Percentiles rank a stretch among this genome's conserved stretches.
Evolutionary conservation across 179 eudicot genomes (phyloP).

Genomic region (Gypsophila paniculata): DNA sequence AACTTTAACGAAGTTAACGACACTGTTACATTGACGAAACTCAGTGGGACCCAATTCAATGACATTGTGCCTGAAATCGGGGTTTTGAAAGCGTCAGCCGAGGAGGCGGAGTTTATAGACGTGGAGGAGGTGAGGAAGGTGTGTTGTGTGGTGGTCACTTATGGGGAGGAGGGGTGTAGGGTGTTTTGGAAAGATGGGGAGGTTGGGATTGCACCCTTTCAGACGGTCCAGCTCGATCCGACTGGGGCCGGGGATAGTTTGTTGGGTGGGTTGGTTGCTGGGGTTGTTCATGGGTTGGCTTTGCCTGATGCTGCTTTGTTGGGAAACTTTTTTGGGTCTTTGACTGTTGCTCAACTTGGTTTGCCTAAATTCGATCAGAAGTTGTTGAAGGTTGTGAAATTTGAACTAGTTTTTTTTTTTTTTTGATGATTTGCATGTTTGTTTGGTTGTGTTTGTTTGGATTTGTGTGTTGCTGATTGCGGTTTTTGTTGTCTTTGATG

Average conservation of each 20-base stretch:
- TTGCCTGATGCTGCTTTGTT: constrained; percentile 84
- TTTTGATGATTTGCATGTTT: constrained; percentile 12
- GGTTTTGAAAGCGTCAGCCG: constrained; percentile 79
- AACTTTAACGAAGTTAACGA: constrained; percentile 66
- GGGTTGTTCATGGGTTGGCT: constrained; percentile 57
- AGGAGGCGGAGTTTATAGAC: constrained; percentile 67
- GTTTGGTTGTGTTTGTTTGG: neutral
- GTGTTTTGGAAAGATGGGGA: constrained; percentile 67
- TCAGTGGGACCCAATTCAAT: constrained; percentile 50
- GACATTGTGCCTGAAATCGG: constrained; percentile 49
- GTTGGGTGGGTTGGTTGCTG: constrained; percentile 75
- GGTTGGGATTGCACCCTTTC: constrained; percentile 52
- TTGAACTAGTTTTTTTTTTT: too few species aligned
- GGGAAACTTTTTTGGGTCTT: constrained; percentile 85
- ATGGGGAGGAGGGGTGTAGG: constrained; percentile 79
- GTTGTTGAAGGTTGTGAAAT: constrained; percentile 58
- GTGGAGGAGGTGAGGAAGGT: constrained; percentile 63
- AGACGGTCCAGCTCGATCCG: constrained; percentile 74
- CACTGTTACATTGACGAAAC: constrained; percentile 45
- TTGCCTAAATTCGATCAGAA: constrained; percentile 59
- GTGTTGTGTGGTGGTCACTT: constrained; percentile 79
- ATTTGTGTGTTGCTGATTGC: neutral
- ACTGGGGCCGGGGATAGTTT: constrained; percentile 97
- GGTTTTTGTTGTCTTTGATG: neutral
- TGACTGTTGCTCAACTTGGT: constrained; percentile 73